A percentile compares a stretch with the other conserved stretches of the same genome.
Conservation (phyloP, 441 rosid genomes). For the Eruca vesicaria region DNA sequence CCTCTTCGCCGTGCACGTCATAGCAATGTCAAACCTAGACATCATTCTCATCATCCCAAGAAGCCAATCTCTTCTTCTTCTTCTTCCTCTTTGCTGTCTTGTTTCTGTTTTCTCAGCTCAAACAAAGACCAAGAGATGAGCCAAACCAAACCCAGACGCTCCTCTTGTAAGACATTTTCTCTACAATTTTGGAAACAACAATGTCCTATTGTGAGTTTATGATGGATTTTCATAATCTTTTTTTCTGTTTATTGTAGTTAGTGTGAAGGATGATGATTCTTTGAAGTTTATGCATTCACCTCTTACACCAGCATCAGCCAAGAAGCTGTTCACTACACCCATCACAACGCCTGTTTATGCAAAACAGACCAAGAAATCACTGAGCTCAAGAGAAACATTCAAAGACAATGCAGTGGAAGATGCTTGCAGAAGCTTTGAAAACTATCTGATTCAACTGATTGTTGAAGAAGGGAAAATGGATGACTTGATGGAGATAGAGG, state of each 20-base stretch:
- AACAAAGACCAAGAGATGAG: constrained; percentile 35
- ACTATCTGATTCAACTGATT: constrained; percentile 73
- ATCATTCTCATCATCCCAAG: constrained; percentile 22
- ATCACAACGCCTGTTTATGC: constrained; percentile 49
- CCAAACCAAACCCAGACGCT: constrained; percentile 34
- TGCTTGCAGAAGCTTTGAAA: constrained; percentile 79
- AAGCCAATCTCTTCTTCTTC: constrained; percentile 21
- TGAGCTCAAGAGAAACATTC: constrained; percentile 24
- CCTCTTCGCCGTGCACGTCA: constrained; percentile 30
- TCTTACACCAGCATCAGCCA: constrained; percentile 25
- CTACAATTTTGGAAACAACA: neutral
- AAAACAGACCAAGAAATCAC: constrained; percentile 13
- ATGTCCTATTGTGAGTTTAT: neutral
- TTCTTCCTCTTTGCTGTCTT: constrained; percentile 19
- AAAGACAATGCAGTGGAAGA: constrained; percentile 53
- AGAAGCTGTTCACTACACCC: constrained; percentile 42
- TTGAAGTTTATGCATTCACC: constrained; percentile 29
- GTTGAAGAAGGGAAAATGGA: constrained; percentile 71
- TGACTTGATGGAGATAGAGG: constrained; percentile 77
- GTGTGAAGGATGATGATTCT: constrained; percentile 26
- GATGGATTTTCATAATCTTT: neutral
- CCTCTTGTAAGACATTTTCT: constrained; percentile 31
- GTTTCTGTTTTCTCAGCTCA: constrained; percentile 25
- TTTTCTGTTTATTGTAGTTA: neutral
- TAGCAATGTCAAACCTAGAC: constrained; percentile 20